Percentiles rank a stretch among this genome's conserved stretches.
Evolutionary conservation across 140 eudicot genomes (phyloP).

Genomic region (Bidens hawaiensis): DNA sequence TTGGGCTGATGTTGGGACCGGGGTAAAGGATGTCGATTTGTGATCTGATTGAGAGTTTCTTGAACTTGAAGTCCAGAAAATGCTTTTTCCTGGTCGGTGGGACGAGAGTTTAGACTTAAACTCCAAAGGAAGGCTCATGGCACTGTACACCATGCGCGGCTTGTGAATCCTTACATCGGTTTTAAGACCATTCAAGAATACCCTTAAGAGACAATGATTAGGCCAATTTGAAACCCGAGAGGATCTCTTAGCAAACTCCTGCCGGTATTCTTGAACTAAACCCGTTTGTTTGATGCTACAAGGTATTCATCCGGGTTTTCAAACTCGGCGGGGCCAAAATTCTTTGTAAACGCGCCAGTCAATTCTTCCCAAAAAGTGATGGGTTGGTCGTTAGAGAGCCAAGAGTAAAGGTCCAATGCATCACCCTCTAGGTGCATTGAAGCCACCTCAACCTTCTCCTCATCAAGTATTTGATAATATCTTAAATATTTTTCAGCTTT

Average conservation of each 20-base stretch:
- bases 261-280: background rate
- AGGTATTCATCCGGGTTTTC: background rate
- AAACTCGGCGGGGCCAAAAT: background rate
- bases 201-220: slow-evolving; percentile 10
- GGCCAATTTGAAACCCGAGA: slow-evolving; percentile 18
- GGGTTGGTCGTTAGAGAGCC: background rate
- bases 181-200: slow-evolving; percentile 4
- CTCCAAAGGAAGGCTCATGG: background rate
- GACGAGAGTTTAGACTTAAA: background rate
- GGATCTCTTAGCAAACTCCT: slow-evolving; percentile 5
- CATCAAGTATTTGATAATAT: no score
- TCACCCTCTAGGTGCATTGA: background rate
- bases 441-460: background rate
- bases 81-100: background rate
- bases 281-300: background rate
- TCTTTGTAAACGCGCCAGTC: background rate
- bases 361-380: slow-evolving; percentile 8
- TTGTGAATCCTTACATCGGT: slow-evolving; percentile 17
- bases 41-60: background rate
- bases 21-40: background rate
- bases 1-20: background rate
- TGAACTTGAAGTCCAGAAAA: background rate
- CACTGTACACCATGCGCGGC: slow-evolving; percentile 3
- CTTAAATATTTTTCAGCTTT: no score
- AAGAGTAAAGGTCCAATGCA: slow-evolving; percentile 2